phyloP scores from a whole-genome alignment of 2,329 filamentous ascomycete genomes.

The Colletotrichum musae region DNA sequence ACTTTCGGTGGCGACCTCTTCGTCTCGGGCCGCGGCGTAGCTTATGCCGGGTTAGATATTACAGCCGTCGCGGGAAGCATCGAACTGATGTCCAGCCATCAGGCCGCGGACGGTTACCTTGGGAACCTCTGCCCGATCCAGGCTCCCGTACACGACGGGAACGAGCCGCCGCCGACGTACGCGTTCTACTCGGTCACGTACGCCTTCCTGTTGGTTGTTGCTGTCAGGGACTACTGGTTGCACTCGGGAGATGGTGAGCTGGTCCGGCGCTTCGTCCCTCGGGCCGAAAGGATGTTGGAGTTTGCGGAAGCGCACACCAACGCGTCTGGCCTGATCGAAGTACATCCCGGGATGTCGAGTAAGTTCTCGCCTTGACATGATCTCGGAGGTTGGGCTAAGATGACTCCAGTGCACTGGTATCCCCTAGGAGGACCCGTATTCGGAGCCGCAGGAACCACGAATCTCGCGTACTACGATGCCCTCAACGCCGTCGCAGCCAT shows the following conservation, averaged over 20 bases:
- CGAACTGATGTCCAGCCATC: constrained; percentile 33
- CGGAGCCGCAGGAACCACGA: constrained; percentile 19
- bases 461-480: constrained; percentile 35
- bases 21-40: constrained; percentile 31
- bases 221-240: constrained; percentile 35
- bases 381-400: neutral
- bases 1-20: constrained; percentile 35
- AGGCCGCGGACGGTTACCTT: constrained; percentile 30
- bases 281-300: constrained; percentile 15
- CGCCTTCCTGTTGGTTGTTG: constrained; percentile 26
- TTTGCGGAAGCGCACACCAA: constrained; percentile 18
- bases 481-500: constrained; percentile 7
- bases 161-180: constrained; percentile 28
- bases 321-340: constrained; percentile 22
- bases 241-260: constrained; percentile 21
- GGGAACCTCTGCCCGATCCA: constrained; percentile 36
- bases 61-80: constrained; percentile 29
- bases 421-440: constrained; percentile 24
- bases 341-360: constrained; percentile 33
- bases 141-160: constrained; percentile 13
- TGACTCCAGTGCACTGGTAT: constrained; percentile 27
- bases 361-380: neutral
- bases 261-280: neutral
- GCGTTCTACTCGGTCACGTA: constrained; percentile 38
- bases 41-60: constrained; percentile 23